Base-by-base conservation (phyloP, 768 basidiomycete genomes). In the Antrodiella citrinella region DNA sequence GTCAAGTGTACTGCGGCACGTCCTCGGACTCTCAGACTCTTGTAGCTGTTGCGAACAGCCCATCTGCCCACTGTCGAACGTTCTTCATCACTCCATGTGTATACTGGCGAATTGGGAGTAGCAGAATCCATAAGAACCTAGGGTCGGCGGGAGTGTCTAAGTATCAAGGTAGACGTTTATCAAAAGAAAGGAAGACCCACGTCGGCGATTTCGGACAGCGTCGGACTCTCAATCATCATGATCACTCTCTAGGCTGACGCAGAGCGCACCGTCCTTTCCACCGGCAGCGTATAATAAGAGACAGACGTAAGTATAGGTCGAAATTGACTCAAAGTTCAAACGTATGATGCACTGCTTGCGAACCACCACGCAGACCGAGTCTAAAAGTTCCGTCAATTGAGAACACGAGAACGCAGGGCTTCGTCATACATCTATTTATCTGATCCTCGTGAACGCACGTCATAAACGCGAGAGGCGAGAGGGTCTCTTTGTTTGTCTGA, bases 221-320 rank as follows among this genome's bases (percentile, higher is more conserved):
- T 69, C 47, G 72, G 69, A 52, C 72, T 70, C 3, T 70, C 71
- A 52, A 72, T 73, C 58, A 74, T 69, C 21, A 74, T 60, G 57
- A 68, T 71, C 19, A 69, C 57, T 38, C 60, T 44, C 47, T 62
- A 47, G 12, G 67, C 63, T 26, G 62, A 66, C 21, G 65, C 66
- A 19, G 56, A 51, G 59, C 71, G 70, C 23, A 64, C 62, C 44
- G 72, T 63, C 65, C 72, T 66, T 22, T 71, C 68, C 5, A 72
- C 59, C 39, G n/a, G n/a, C n/a, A 75, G 67, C 52, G 63, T 67
- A 49, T 66, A 62, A 20, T 72, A 56, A 53, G 63, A 73, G 44
- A 74, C 63, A 5, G 68, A 60, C 23, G 72, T 71, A 24, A 73
- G 62, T 22, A 67, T 50, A 5, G n/a, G 67, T 63, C 30, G 7